phyloP scores from a whole-genome alignment of 805 yeast species.

The Barnettozyma wickerhamii region DNA sequence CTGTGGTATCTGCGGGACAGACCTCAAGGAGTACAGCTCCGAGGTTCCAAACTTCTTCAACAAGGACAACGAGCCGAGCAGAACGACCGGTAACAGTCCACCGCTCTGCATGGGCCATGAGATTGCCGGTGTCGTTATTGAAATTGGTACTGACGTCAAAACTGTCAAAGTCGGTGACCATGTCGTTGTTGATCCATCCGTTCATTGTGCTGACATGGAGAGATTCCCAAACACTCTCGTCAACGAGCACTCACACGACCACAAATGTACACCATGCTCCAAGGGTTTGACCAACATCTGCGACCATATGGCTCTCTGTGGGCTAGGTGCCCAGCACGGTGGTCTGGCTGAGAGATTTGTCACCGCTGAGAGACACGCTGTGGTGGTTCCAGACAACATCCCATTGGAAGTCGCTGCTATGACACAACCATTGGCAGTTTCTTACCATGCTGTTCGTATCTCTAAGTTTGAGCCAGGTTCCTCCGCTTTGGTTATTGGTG shows the following conservation, averaged over 20 bases:
- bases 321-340: slow-evolving; percentile 55
- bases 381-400: slow-evolving; percentile 37
- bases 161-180: slow-evolving; percentile 47
- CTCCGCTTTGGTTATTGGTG: slow-evolving; percentile 46
- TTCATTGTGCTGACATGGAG: slow-evolving; percentile 47
- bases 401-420: slow-evolving; percentile 46
- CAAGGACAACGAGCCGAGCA: slow-evolving; percentile 32
- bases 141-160: slow-evolving; percentile 43
- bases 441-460: slow-evolving; percentile 53
- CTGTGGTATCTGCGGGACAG: slow-evolving; percentile 66
- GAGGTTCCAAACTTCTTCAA: slow-evolving; percentile 60
- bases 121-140: slow-evolving; percentile 41
- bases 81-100: slow-evolving; percentile 35
- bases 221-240: slow-evolving; percentile 34
- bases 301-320: slow-evolving; percentile 42
- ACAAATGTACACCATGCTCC: slow-evolving; percentile 44
- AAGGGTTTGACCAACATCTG: slow-evolving; percentile 52
- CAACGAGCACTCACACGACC: slow-evolving; percentile 20
- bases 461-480: slow-evolving; percentile 38
- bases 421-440: slow-evolving; percentile 54
- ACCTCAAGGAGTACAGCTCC: slow-evolving; percentile 48
- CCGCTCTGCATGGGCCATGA: slow-evolving; percentile 56
- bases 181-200: slow-evolving; percentile 61
- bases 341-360: slow-evolving; percentile 48
- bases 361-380: slow-evolving; percentile 35